Base-by-base conservation (phyloP, 139 green algal genomes). In the Micractinium sp. region DNA sequence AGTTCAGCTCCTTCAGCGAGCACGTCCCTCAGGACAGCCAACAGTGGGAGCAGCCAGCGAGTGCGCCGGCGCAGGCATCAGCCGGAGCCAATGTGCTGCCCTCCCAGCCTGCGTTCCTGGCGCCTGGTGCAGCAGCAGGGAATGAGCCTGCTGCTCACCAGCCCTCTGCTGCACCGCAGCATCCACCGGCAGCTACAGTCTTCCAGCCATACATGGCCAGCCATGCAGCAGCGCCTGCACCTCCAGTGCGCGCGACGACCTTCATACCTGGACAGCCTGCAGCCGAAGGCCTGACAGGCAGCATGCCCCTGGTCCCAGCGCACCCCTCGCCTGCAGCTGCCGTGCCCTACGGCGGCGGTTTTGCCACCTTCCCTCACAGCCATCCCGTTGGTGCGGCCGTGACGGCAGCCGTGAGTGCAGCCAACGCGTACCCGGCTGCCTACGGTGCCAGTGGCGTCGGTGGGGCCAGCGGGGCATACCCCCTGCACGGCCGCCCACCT, bases 401-500 rank as follows among this genome's bases (percentile, higher is more conserved):
- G 12, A 0, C n/a, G 4, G 18, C 12, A 33, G 74, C 60, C 9
- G 16, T 81, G 76, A 20, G 31, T 67, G 61, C 76, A 56, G 7
- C 47, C 47, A 9, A 5, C 47, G 47, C 9, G 47, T 56, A 56
- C 47, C 47, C 35, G 36, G 4, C 38, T 36, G 60, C 85, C 9
- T 41, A n/a, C 41, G 31, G 22, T 41, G 67, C 13, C 41, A 18
- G 61, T 33, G 31, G 27, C 22, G 47, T 7, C 14, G 25, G 61
- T 27, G 19, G 25, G 27, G 33, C 47, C 63, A 15, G n/a, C 82
- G 20, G 82, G 35, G 78, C 41, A 0, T 78, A 87, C 82, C 47
- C 56, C 36, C 82, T 63, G 22, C 73, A 87, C 31, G 38, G 80
- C n/a, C 88, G 82, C 77, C 88, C 87, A 5, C 41, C 77, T 2